Base-by-base conservation (phyloP, 2,329 filamentous ascomycete species). In the Cladophialophora bantiana region DNA sequence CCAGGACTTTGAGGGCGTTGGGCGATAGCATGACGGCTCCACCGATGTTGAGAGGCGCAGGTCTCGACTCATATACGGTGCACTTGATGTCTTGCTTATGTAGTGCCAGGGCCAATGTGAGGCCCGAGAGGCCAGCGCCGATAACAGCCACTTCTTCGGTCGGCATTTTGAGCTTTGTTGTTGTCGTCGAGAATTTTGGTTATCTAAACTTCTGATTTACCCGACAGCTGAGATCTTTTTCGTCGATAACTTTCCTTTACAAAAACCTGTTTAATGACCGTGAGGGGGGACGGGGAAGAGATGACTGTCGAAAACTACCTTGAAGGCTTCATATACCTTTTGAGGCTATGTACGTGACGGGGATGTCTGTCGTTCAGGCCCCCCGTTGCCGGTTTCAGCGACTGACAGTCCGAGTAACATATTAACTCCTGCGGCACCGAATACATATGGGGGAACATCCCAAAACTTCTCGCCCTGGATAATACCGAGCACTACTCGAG, bases 11-110 rank as follows among this genome's bases (percentile, higher is more conserved):
- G 1, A 89, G 79, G 0, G 85, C 84, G 61, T 88, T 88, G 4
- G 86, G 86, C 0, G 85, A 86, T 2, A 88, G 80, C 82, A 87
- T 86, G 35, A 89, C 78, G 0, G 84, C 85, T 2, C 86, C 86
- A 18, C 83, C 83, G 31, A 83, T 82, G 66, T 83, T 79, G 1
- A 82, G 78, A 1, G 81, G 77, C 0, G 79, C 78, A 0, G 76
- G 65, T 7, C 83, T 80, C 13, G 79, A 77, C 67, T 88, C 86
- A 68, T 86, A 88, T 59, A 88, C 75, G 2, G 77, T 82, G 66
- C 77, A 79, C 4, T 78, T 70, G 52, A 89, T 87, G 48, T 77
- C 77, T 64, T 84, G 78, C 35, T 82, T 77, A 64, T 87, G 81
- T 0, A 89, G 78, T 1, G 83, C 79, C 0, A 89, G 78, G 0